A percentile compares a stretch with the other conserved stretches of the same genome.
phyloP scores from a whole-genome alignment of 352 stramenopile species.

The Pythium sp. region DNA sequence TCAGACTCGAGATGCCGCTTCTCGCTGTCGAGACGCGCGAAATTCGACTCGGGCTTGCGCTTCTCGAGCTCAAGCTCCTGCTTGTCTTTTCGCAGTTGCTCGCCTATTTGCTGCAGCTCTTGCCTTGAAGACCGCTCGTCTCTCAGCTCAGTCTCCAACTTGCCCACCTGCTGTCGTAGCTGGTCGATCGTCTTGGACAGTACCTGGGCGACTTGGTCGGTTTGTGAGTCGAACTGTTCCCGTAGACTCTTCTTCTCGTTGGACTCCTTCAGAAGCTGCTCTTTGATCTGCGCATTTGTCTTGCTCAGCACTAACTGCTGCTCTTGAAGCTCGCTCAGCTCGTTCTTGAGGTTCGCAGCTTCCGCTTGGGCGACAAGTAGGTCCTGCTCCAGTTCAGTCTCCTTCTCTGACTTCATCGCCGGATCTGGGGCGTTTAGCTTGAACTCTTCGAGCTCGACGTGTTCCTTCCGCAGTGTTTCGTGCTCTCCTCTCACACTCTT shows the following conservation, averaged over 20 bases:
- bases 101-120: constrained; percentile 25
- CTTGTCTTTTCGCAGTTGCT: constrained; percentile 24
- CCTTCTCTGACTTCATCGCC: background rate
- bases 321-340: constrained; percentile 30
- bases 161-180: background rate
- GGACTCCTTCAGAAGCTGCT: constrained; percentile 40
- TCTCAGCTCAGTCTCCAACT: background rate
- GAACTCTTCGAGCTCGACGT: background rate
- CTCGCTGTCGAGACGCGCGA: constrained; percentile 28
- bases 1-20: constrained; percentile 37
- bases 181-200: constrained; percentile 11
- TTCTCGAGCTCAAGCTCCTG: constrained; percentile 24
- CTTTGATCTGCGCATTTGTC: constrained; percentile 37
- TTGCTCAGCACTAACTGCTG: constrained; percentile 23
- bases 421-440: background rate
- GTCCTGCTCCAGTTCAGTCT: background rate
- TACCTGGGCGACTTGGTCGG: constrained; percentile 9
- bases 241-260: constrained; percentile 39
- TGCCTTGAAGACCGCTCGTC: constrained; percentile 12
- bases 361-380: constrained; percentile 5
- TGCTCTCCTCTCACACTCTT: background rate
- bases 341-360: constrained; percentile 21
- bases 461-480: background rate
- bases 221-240: constrained; percentile 26
- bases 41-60: constrained; percentile 13